phyloP scores from a whole-genome alignment of 1,284 basidiomycete species.

The Ustilago vetiveriae region DNA sequence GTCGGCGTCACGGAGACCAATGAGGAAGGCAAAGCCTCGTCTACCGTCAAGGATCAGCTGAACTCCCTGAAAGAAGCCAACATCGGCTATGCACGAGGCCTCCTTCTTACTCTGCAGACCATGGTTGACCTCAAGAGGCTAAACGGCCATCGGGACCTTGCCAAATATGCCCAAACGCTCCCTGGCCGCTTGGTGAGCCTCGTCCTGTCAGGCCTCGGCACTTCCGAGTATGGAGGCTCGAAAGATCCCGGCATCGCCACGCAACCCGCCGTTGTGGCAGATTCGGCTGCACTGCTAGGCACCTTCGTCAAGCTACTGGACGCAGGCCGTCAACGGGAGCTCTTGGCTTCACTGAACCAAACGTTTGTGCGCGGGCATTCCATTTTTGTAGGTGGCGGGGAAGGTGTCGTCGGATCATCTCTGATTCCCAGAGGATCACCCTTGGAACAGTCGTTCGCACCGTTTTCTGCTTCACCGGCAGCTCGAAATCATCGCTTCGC shows the following conservation, averaged over 20 bases:
- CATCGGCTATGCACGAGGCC: slow-evolving; percentile 60
- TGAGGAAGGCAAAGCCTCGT: slow-evolving; percentile 75
- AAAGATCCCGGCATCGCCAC: slow-evolving; percentile 30
- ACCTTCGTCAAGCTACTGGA: slow-evolving; percentile 48
- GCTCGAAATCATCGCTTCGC: not conserved
- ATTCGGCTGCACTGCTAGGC: slow-evolving; percentile 45
- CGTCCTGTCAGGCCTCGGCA: slow-evolving; percentile 24
- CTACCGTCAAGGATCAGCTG: slow-evolving; percentile 70
- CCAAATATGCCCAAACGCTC: slow-evolving; percentile 50
- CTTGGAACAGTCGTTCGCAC: slow-evolving; percentile 1
- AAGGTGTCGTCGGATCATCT: not conserved
- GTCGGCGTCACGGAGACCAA: slow-evolving; percentile 78
- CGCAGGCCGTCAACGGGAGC: slow-evolving; percentile 35
- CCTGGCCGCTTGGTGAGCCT: slow-evolving; percentile 44
- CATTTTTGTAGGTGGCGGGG: slow-evolving; percentile 6
- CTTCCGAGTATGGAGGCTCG: not conserved
- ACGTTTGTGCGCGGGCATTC: slow-evolving; percentile 21
- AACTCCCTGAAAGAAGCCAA: slow-evolving; percentile 36
- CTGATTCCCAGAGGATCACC: slow-evolving; percentile 9
- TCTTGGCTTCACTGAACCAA: slow-evolving; percentile 39
- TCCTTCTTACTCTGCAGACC: slow-evolving; percentile 58
- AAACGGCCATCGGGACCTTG: slow-evolving; percentile 46
- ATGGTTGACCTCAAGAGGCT: slow-evolving; percentile 55
- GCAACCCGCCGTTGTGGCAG: slow-evolving; percentile 44
- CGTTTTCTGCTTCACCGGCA: not conserved